phyloP scores from a whole-genome alignment of 106 monocot species.

The Dactylorhiza incarnata region DNA sequence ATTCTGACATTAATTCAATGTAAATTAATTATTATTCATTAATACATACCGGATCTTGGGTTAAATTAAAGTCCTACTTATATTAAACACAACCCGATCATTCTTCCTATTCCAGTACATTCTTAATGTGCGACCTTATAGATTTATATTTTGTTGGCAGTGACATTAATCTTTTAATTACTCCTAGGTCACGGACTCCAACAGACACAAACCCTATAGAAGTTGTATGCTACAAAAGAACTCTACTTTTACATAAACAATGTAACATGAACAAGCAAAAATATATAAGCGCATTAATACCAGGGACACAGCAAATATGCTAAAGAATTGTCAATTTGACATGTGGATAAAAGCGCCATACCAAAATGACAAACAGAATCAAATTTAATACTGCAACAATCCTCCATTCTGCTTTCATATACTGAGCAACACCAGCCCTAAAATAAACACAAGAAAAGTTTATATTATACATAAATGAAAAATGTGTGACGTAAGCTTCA shows the following conservation, averaged over 20 bases:
- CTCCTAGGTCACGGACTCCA: background rate
- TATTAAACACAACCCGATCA: too few relatives aligned
- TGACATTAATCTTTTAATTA: too few relatives aligned
- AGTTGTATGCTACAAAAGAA: background rate
- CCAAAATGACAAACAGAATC: constrained; percentile 74
- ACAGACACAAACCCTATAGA: background rate
- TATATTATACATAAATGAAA: background rate
- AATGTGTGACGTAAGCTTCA: background rate
- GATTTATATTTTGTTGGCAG: too few relatives aligned
- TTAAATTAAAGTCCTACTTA: too few relatives aligned
- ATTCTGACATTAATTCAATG: too few relatives aligned
- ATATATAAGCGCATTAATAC: background rate
- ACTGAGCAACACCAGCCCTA: constrained; percentile 96
- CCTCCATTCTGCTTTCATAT: constrained; percentile 89
- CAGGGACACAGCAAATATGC: background rate
- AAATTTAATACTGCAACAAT: constrained; percentile 89
- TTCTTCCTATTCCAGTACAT: too few relatives aligned
- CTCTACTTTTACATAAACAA: background rate
- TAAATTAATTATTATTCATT: too few relatives aligned
- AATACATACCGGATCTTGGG: too few relatives aligned
- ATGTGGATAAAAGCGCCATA: constrained; percentile 17
- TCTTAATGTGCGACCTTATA: too few relatives aligned
- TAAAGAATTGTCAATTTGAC: background rate
- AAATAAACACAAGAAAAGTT: constrained; percentile 3
- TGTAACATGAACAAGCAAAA: background rate